Conservation (phyloP, 2,329 filamentous ascomycete genomes). For the Plectosphaerella cucumerina region DNA sequence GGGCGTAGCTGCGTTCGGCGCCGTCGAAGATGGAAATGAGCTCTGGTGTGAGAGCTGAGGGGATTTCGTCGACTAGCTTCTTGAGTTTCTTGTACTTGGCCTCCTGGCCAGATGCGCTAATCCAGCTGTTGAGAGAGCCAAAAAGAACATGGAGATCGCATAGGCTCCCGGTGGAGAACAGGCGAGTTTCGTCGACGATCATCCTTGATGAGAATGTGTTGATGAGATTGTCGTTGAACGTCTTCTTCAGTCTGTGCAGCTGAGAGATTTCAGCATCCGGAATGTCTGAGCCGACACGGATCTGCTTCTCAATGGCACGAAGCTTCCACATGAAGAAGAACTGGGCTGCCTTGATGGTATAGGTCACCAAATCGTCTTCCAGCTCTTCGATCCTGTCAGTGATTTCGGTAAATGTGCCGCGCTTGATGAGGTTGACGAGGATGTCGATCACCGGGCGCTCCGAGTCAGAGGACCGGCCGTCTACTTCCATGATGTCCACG, state of each 20-base stretch:
- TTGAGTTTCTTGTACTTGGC: slow-evolving; percentile 32
- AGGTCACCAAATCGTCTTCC: slow-evolving; percentile 74
- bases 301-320: slow-evolving; percentile 50
- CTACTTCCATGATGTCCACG: slow-evolving; percentile 67
- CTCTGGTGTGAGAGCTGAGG: slow-evolving; percentile 57
- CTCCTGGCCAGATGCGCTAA: slow-evolving; percentile 31
- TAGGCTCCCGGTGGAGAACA: slow-evolving; percentile 69
- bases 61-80: slow-evolving; percentile 66
- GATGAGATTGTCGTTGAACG: slow-evolving; percentile 60
- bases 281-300: slow-evolving; percentile 52
- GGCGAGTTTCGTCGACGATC: slow-evolving; percentile 72
- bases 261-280: slow-evolving; percentile 56
- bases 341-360: slow-evolving; percentile 70
- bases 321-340: slow-evolving; percentile 98
- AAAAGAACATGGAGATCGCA: slow-evolving; percentile 83
- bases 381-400: slow-evolving; percentile 69
- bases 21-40: slow-evolving; percentile 74
- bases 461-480: slow-evolving; percentile 42
- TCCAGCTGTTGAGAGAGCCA: slow-evolving; percentile 59
- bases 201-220: slow-evolving; percentile 63
- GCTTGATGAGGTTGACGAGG: slow-evolving; percentile 67
- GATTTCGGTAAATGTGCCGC: slow-evolving; percentile 65
- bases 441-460: slow-evolving; percentile 58
- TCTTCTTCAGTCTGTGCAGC: slow-evolving; percentile 50
- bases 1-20: slow-evolving; percentile 74